Base-by-base conservation (phyloP, 1,284 basidiomycete genomes). In the Pseudozyma hubeiensis region DNA sequence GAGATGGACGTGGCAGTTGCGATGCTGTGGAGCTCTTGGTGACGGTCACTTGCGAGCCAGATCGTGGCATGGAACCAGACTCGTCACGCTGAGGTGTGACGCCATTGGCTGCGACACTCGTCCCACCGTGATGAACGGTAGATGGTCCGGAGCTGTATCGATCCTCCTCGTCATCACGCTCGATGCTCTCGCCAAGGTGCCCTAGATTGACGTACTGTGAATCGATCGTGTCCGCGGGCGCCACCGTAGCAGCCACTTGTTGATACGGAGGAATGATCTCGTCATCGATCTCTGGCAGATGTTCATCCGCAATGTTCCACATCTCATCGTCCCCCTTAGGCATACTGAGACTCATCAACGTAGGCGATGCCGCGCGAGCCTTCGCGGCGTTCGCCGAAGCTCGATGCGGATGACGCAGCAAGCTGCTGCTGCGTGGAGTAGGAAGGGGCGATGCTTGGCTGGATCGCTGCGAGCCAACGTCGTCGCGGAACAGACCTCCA, bases 271-370 rank as follows among this genome's bases (percentile, higher is more conserved):
- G 52, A 11, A 48, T 24, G 33, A 64, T 45, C 57, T 71, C 68
- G 10, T 71, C 58, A 5, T 55, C 63, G n/a, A 67, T 58, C 45
- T 72, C 69, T 5, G 60, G 58, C 70, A 71, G 30, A 45, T 66
- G 53, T 59, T 77, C 72, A 39, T 77, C 72, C 3, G 64, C 71
- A n/a, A 77, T 60, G 44, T 51, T 68, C 72, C 75, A 77, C 17
- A 40, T 49, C 31, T 63, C 61, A 19, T 55, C 31, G n/a, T 72
- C 75, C 1, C 70, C 65, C 50, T 52, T 66, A 16, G 59, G 57
- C 46, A 72, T 47, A 30, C 65, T 58, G 16, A 74, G 46, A 7
- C 71, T 64, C 7, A 75, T 54, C 55, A 74, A 37, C 3, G 64
- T 68, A 3, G 71, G 71, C 31, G 69, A 72, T 6, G 49, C n/a